Evolutionary conservation across 352 stramenopile species (phyloP), one percentile per base, ranked within the genome.

Genomic region (Globisporangium acanthophoron): DNA sequence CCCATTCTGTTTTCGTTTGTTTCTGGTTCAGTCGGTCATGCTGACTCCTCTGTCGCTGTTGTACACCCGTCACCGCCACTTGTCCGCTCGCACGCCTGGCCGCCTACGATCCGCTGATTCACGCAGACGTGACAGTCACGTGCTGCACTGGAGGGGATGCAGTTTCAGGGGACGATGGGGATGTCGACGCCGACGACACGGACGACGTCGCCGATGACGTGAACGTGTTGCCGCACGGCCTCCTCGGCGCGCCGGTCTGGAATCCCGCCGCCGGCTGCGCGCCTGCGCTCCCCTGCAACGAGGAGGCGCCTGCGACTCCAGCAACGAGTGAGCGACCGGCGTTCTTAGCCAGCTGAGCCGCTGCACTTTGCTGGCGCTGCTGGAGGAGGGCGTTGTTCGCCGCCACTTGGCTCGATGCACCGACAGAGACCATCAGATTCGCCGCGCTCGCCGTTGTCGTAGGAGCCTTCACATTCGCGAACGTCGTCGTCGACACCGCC

Each of bases 121-220:
- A 90, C 37, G 76, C 80, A 21, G 80, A 90, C 16, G 76, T 85
- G 52, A 88, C 80, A 1, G 80, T 87, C 44, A 88, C 68, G 54
- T 88, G 80, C 52, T 88, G 80, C 65, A 90, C 60, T 15, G 73
- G 69, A 43, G 71, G 74, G 8, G 77, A 78, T 35, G 74, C 43
- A 29, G 71, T 64, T 43, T 87, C 73, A 1, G 77, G 61, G 0
- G 79, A 82, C 41, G 76, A 80, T 33, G 74, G 62, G 13, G 69
- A 70, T 5, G 74, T 72, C 40, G 67, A 58, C 39, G 66, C 73
- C n/a, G 51, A 80, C 44, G 78, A 61, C 33, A 76, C 56, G 2
- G 75, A 78, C 27, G 70, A 61, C 18, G 81, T 78, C 48, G 77
- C 65, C 39, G 78, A 71, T 40, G 69, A 66, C 24, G 75, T 64